Evolutionary conservation across 371 early-diverging fungal species (phyloP), one percentile per base, ranked within the genome.

Genomic region (Circinella minor): DNA sequence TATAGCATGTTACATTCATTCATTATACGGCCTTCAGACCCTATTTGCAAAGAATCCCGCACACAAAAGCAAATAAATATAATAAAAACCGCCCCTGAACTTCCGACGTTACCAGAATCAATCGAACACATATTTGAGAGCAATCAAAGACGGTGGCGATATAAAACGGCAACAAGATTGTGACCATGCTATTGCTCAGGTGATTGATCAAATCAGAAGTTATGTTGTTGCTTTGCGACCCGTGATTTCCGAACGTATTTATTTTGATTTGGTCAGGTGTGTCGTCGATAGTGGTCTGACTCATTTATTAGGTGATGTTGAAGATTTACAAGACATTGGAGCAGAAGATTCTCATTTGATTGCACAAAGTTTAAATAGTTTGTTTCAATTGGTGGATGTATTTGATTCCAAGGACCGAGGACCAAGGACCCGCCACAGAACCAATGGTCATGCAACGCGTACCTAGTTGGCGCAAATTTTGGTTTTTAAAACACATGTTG

Each of bases 301-400:
- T 36, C 69, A 81, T 17, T 68, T 90, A n/a, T 86, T 86, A 43
- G 68, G 67, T 17, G 89, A 91, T 64, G 73, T 91, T 38, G 84
- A 86, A 43, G 72, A 75, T 6, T 66, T 91, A 38, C 65, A 73
- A 57, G 93, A 93, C 65, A 93, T 93, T 69, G 89, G 89, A 2
- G 91, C 87, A 5, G 86, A 89, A 38, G 93, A 92, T 66, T 90
- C 91, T 0, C 88, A 86, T 61, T 72, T 82, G 38, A 85, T 93
- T 20, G 86, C 89, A 9, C 69, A 73, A 4, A 72, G 79, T 1
- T 78, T 87, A 46, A 83, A 83, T 46, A 77, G 86, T n/a, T 36
- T 89, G 43, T 78, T 83, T 60, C 84, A 86, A 48, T 69, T 89
- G 13, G 86, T 85, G 17, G 76, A 79, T 57, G 79, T 77, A 4